A percentile compares a stretch with the other conserved stretches of the same genome.
phyloP scores from a whole-genome alignment of 257 asterid species.

The Solanum appendiculatum region DNA sequence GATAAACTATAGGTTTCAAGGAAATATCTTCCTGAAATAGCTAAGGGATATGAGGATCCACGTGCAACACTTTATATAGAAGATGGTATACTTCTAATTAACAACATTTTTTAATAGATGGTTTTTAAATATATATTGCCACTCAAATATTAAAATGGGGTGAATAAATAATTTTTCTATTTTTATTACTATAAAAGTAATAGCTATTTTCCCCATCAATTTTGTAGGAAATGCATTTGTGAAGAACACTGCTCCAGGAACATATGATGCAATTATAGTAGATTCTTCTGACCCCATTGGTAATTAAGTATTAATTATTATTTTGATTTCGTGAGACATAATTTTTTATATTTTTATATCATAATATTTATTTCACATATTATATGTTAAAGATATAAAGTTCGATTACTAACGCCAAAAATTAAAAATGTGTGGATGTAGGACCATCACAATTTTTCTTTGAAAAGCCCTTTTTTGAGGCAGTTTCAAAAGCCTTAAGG shows the following conservation, averaged over 20 bases:
- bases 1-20: neutral
- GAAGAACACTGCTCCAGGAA: neutral
- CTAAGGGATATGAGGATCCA: neutral
- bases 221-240: neutral
- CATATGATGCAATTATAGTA: neutral
- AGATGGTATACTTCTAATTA: neutral
- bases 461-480: neutral
- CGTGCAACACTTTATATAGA: neutral
- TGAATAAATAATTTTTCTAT: too few species aligned
- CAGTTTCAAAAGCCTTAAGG: neutral
- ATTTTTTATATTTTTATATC: too few species aligned
- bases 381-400: too few species aligned
- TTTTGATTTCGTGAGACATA: rapidly evolving
- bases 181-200: too few species aligned
- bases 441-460: neutral
- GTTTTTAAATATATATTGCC: neutral
- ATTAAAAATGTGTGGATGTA: too few species aligned
- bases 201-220: too few species aligned
- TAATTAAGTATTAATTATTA: neutral
- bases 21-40: neutral
- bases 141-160: too few species aligned
- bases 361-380: too few species aligned
- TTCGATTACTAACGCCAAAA: too few species aligned
- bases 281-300: neutral
- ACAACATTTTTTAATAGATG: neutral